These are phyloP conservation scores for Aspergillus carlsbadensis DNA, from an alignment of 495 filamentous ascomycete genomes.

Conservation along the genomic window DNA sequence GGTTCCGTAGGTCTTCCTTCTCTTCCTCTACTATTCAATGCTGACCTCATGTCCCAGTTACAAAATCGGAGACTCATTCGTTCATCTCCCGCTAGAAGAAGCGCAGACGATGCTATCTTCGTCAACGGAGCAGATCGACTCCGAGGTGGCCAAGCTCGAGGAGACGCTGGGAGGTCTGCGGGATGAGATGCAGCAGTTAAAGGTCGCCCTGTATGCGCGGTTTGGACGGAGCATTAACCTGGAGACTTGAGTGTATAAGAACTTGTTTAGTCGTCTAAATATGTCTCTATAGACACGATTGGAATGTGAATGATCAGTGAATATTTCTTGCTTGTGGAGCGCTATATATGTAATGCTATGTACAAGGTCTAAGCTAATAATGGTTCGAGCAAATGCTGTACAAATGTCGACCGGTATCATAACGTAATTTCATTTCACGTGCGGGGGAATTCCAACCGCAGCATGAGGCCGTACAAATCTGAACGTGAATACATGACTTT, in stretches of 20 bases:
- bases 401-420: neutral
- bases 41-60: slow-evolving; percentile 58
- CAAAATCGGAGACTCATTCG: slow-evolving; percentile 94
- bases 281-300: neutral
- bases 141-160: slow-evolving; percentile 73
- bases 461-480: neutral
- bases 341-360: neutral
- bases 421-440: slow-evolving; percentile 5
- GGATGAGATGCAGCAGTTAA: slow-evolving; percentile 85
- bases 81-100: slow-evolving; percentile 77
- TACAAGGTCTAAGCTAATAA: slow-evolving; percentile 2
- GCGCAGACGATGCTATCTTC: slow-evolving; percentile 78
- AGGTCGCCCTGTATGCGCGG: slow-evolving; percentile 87
- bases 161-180: slow-evolving; percentile 68
- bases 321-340: neutral
- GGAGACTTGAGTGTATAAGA: slow-evolving; percentile 63
- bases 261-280: neutral
- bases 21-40: neutral
- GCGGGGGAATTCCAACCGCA: neutral
- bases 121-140: slow-evolving; percentile 68
- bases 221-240: slow-evolving; percentile 96
- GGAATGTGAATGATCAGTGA: neutral
- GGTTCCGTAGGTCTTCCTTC: slow-evolving; percentile 64
- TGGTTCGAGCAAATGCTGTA: neutral
- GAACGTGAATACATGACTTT: neutral